These are phyloP conservation scores for Suillus subalutaceus DNA, from an alignment of 768 basidiomycete genomes.

Conservation along the genomic window DNA sequence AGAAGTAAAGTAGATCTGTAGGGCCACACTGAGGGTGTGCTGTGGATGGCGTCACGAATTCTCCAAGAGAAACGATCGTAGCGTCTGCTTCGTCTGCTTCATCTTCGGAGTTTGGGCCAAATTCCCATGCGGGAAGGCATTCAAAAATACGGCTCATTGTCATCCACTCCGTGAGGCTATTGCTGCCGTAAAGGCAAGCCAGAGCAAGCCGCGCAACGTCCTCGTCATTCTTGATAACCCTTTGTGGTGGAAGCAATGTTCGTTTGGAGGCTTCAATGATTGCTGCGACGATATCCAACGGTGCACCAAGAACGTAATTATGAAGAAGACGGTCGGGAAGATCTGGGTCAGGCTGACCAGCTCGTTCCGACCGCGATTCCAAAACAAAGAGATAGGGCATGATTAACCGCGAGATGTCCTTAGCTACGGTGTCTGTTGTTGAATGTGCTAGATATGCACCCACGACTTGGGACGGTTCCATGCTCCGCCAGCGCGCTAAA, in stretches of 20 bases:
- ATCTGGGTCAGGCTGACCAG: slow-evolving; percentile 66
- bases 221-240: slow-evolving; percentile 80
- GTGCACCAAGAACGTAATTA: slow-evolving; percentile 70
- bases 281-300: slow-evolving; percentile 68
- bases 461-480: slow-evolving; percentile 68
- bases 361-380: slow-evolving; percentile 84
- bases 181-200: slow-evolving; percentile 85
- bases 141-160: slow-evolving; percentile 94
- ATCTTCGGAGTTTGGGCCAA: slow-evolving; percentile 53
- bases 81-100: slow-evolving; percentile 80
- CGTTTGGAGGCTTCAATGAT: slow-evolving; percentile 94
- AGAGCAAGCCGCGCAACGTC: slow-evolving; percentile 87
- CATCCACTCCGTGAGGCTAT: slow-evolving; percentile 70
- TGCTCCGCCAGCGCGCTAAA: slow-evolving; percentile 68
- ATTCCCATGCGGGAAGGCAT: slow-evolving; percentile 91
- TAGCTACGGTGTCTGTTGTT: slow-evolving; percentile 61
- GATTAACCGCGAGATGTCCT: slow-evolving; percentile 75
- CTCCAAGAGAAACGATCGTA: slow-evolving; percentile 77
- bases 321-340: slow-evolving; percentile 69
- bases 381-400: slow-evolving; percentile 93
- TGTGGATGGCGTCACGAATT: slow-evolving; percentile 78
- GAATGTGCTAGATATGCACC: slow-evolving; percentile 78
- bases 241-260: slow-evolving; percentile 67
- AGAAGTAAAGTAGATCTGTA: slow-evolving; percentile 77
- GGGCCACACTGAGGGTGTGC: slow-evolving; percentile 57